Percentiles rank a stretch among this genome's conserved stretches.
Conservation (phyloP, 768 basidiomycete species). For the Cytidiella melzeri region DNA sequence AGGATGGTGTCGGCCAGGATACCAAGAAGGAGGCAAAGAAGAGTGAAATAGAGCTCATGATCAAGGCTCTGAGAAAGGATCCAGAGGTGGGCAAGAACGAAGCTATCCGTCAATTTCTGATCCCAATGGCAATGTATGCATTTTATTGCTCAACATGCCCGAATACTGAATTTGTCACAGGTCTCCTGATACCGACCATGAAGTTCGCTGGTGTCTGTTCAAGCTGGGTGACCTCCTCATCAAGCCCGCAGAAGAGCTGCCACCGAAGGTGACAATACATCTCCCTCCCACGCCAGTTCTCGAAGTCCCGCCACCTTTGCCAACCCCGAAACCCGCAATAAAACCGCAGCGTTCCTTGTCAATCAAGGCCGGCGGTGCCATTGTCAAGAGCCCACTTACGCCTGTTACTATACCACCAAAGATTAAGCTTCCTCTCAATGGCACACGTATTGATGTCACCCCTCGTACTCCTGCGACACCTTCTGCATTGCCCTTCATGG, state of each 20-base stretch:
- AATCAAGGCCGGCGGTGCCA: constrained; percentile 30
- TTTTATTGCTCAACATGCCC: not conserved
- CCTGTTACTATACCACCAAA: constrained; percentile 40
- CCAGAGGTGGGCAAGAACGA: constrained; percentile 79
- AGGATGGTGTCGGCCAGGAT: constrained; percentile 70
- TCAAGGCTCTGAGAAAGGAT: constrained; percentile 85
- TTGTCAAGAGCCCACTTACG: constrained; percentile 25
- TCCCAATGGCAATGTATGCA: constrained; percentile 75
- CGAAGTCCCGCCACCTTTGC: constrained; percentile 53
- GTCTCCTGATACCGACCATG: constrained; percentile 71
- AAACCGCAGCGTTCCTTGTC: constrained; percentile 31
- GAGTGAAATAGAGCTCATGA: constrained; percentile 77
- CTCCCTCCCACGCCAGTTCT: constrained; percentile 67
- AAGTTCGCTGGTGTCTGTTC: constrained; percentile 86
- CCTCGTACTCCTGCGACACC: constrained; percentile 23
- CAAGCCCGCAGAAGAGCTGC: constrained; percentile 72
- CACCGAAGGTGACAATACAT: constrained; percentile 84
- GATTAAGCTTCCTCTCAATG: constrained; percentile 46
- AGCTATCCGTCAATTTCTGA: constrained; percentile 68
- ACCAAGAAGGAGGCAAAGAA: constrained; percentile 72
- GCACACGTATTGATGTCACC: constrained; percentile 20
- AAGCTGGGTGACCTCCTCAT: constrained; percentile 89
- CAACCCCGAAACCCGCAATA: constrained; percentile 43
- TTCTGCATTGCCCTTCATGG: constrained; percentile 8
- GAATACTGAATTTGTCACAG: constrained; percentile 31